Conservation (phyloP, 2,329 filamentous ascomycete genomes). For the Westerdykella sp. region DNA sequence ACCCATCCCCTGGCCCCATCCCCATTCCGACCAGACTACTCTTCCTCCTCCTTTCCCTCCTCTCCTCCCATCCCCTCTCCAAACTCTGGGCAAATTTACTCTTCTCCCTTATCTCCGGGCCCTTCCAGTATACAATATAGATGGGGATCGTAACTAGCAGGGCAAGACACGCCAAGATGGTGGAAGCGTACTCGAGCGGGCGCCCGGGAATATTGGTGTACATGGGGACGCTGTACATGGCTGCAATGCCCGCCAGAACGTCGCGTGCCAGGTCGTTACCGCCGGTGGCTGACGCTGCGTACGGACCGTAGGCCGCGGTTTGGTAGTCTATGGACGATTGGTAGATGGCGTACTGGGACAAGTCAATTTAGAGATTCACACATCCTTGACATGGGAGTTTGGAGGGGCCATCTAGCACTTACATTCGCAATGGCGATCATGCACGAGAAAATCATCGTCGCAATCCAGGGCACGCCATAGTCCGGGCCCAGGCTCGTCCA, state of each 20-base stretch:
- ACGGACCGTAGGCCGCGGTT: slow-evolving; percentile 65
- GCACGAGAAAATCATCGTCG: slow-evolving; percentile 57
- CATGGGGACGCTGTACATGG: slow-evolving; percentile 57
- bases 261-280: slow-evolving; percentile 71
- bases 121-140: slow-evolving; percentile 53
- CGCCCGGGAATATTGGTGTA: slow-evolving; percentile 29
- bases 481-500: slow-evolving; percentile 59
- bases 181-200: slow-evolving; percentile 50
- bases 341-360: slow-evolving; percentile 55
- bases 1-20: too few relatives aligned
- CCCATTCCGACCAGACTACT: slow-evolving; percentile 14
- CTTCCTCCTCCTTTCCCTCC: slow-evolving; percentile 23
- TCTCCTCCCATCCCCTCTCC: slow-evolving; percentile 24
- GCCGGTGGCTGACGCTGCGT: slow-evolving; percentile 67
- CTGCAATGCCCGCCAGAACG: slow-evolving; percentile 65
- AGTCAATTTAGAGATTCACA: not conserved
- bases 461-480: slow-evolving; percentile 58
- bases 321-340: slow-evolving; percentile 76
- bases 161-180: slow-evolving; percentile 47
- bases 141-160: slow-evolving; percentile 48
- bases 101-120: slow-evolving; percentile 46
- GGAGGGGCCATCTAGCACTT: slow-evolving; percentile 22
- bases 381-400: slow-evolving; percentile 11
- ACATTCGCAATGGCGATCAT: slow-evolving; percentile 65
- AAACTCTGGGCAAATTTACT: slow-evolving; percentile 49